Base-by-base conservation (phyloP, 768 basidiomycete species). In the Mycena rosella region DNA sequence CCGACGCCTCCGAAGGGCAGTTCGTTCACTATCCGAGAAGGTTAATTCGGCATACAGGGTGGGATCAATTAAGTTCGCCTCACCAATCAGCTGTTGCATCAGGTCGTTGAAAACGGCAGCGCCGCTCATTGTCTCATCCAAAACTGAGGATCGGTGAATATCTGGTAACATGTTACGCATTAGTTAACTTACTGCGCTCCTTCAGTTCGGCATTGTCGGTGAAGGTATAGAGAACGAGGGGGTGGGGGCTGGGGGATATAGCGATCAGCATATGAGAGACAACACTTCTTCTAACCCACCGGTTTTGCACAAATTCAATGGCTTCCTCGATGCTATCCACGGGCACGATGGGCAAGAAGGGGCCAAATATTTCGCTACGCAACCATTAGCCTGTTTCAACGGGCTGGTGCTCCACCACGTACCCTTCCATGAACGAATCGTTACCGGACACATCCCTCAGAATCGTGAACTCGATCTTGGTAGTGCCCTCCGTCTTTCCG, bases 201-300 rank as follows among this genome's bases (percentile, higher is more conserved):
- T 86, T 87, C 0, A 76, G 68, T 7, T 75, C 74, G 0, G 81
- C 76, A 51, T 85, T 79, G 17, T 88, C 83, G 0, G 87, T 89
- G 75, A 93, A 94, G 0, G 81, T 82, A 70, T 93, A 93, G 27
- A 92, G 48, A 3, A 87, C 87, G 6, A 93, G 82, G 0, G 92
- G 87, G 63, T 86, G 83, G 44, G 85, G 83, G 26, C 89, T 91
- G 66, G 38, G 69, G 45, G 29, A 20, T 49, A 38, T 49, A 55
- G n/a, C 11, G 47, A 2, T 32, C 5, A 44, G 52, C 15, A 42
- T 29, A 4, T 2, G n/a, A 3, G 27, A 2, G 2, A 47, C 10
- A 18, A 59, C n/a, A n/a, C n/a, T n/a, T n/a, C 9, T 40, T 6
- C 17, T 8, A 10, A 61, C 83, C 20, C 55, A 90, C 91, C 84